phyloP scores from a whole-genome alignment of 148 eudicot species.

The Talinum fruticosum region DNA sequence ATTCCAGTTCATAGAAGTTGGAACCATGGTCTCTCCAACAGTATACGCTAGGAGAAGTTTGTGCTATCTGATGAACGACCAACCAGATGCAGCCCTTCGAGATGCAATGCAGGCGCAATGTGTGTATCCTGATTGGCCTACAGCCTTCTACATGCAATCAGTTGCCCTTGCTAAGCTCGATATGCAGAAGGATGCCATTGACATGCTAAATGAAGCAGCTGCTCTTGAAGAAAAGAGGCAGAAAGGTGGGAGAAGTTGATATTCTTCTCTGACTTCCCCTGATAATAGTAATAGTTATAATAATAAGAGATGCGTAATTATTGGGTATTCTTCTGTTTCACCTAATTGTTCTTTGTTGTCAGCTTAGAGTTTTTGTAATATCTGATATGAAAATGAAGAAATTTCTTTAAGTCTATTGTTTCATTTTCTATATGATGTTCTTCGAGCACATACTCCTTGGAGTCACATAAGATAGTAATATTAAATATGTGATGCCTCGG shows the following conservation, averaged over 20 bases:
- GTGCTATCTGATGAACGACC: slow-evolving; percentile 77
- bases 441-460: no score
- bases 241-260: slow-evolving; percentile 42
- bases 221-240: slow-evolving; percentile 75
- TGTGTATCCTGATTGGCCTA: slow-evolving; percentile 83
- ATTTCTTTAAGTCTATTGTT: background rate
- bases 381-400: slow-evolving; percentile 17
- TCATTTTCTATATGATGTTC: no score
- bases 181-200: slow-evolving; percentile 77
- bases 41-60: slow-evolving; percentile 70
- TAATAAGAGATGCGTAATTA: background rate
- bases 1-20: slow-evolving; percentile 68
- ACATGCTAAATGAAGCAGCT: slow-evolving; percentile 85
- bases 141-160: slow-evolving; percentile 84
- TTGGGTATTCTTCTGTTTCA: slow-evolving; percentile 10
- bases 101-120: slow-evolving; percentile 95
- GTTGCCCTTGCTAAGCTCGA: slow-evolving; percentile 83
- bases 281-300: no score
- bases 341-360: background rate
- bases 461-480: no score
- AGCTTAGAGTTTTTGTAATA: slow-evolving; percentile 13
- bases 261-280: background rate
- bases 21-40: slow-evolving; percentile 71
- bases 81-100: slow-evolving; percentile 63
- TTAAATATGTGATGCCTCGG: no score